These are phyloP conservation scores for Thielaviopsis punctulata DNA, from an alignment of 2,329 filamentous ascomycete genomes.

Conservation along the genomic window DNA sequence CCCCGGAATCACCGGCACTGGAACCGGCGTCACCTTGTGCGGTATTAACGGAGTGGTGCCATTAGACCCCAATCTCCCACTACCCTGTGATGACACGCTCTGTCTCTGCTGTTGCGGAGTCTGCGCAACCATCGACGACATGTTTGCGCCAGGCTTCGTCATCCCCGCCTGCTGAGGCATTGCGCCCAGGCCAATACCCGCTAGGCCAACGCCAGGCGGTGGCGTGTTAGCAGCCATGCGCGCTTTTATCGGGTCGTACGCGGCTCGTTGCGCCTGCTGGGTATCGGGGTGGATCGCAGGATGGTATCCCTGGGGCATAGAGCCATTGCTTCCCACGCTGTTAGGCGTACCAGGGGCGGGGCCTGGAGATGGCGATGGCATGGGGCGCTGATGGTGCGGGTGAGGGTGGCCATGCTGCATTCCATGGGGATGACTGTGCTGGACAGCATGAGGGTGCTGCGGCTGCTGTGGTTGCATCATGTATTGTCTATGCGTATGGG, in stretches of 20 bases:
- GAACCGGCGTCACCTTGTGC: conserved; percentile 27
- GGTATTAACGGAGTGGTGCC: conserved; percentile 19
- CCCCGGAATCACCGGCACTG: conserved; percentile 24
- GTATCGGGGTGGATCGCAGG: background rate
- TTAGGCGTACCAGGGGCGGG: conserved; percentile 8
- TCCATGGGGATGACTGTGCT: background rate
- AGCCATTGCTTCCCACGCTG: background rate
- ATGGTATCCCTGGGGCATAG: conserved; percentile 3
- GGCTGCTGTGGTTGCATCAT: conserved; percentile 11
- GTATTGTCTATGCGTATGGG: conserved; percentile 7
- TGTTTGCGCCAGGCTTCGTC: background rate
- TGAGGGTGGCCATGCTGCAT: background rate
- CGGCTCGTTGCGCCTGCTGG: conserved; percentile 31
- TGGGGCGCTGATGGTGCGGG: conserved; percentile 4
- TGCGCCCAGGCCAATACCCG: background rate
- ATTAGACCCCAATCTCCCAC: conserved; percentile 1
- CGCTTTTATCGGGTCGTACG: conserved; percentile 33
- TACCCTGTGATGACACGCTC: background rate
- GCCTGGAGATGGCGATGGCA: conserved; percentile 11
- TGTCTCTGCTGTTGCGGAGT: background rate
- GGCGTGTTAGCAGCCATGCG: conserved; percentile 25
- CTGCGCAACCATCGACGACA: background rate
- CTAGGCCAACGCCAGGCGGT: background rate
- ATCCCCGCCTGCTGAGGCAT: background rate
- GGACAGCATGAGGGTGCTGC: background rate